phyloP scores from a whole-genome alignment of 2,329 filamentous ascomycete genomes.

The Ophiocordyceps australis region DNA sequence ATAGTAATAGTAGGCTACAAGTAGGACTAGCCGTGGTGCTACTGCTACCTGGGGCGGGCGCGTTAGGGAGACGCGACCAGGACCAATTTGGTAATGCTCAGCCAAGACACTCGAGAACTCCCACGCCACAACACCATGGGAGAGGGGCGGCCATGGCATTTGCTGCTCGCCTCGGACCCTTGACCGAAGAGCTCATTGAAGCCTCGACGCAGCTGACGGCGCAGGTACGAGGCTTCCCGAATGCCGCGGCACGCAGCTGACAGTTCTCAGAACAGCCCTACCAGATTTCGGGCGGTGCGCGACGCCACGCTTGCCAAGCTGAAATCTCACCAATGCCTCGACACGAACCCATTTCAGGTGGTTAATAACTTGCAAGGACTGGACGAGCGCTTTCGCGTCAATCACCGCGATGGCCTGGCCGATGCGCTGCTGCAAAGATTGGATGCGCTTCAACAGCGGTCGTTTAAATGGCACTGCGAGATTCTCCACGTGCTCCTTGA shows the following conservation, averaged over 20 bases:
- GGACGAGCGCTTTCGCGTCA: slow-evolving; percentile 71
- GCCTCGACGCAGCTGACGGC: slow-evolving; percentile 36
- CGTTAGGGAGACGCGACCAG: no score
- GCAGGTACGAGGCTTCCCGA: slow-evolving; percentile 25
- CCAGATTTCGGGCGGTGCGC: slow-evolving; percentile 22
- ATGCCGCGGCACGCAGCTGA: slow-evolving; percentile 1
- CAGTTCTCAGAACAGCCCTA: slow-evolving; percentile 7
- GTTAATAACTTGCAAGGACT: slow-evolving; percentile 47
- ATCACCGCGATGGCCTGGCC: slow-evolving; percentile 63
- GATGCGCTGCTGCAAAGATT: slow-evolving; percentile 46
- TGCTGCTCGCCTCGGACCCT: slow-evolving; percentile 40
- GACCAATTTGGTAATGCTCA: no score
- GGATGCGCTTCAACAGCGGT: slow-evolving; percentile 32
- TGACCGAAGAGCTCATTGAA: slow-evolving; percentile 55
- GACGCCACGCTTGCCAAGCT: slow-evolving; percentile 32
- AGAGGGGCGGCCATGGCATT: no score
- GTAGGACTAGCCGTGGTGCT: no score
- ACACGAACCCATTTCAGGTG: slow-evolving; percentile 63
- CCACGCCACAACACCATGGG: no score
- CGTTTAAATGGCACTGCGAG: slow-evolving; percentile 57
- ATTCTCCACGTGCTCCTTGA: slow-evolving; percentile 61
- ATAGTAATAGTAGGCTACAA: no score
- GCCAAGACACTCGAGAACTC: no score
- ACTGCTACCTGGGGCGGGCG: no score
- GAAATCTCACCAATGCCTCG: slow-evolving; percentile 35